phyloP scores from a whole-genome alignment of 805 yeast species.

The Metschnikowia dekortorum region DNA sequence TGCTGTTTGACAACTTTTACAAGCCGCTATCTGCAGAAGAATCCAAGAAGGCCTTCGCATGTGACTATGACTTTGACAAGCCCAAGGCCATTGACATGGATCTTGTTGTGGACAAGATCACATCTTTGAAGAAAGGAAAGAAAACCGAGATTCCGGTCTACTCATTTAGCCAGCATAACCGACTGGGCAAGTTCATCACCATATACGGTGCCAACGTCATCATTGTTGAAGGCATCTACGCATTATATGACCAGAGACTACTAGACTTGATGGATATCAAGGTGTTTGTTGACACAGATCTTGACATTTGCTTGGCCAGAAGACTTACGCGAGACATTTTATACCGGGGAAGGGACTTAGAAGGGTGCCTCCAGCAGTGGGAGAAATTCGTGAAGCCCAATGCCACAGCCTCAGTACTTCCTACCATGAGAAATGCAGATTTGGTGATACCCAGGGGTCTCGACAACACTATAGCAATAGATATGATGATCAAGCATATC shows the following conservation, averaged over 20 bases:
- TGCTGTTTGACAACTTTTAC: constrained; percentile 90
- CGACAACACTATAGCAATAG: constrained; percentile 76
- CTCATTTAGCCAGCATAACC: constrained; percentile 69
- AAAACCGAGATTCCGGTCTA: constrained; percentile 40
- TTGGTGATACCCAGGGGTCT: constrained; percentile 87
- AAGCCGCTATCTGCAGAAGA: constrained; percentile 64
- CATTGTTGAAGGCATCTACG: constrained; percentile 87
- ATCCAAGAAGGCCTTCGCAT: constrained; percentile 56
- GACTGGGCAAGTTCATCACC: constrained; percentile 60
- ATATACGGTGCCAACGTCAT: constrained; percentile 94
- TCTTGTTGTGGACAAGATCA: constrained; percentile 57
- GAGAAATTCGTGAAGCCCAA: constrained; percentile 87
- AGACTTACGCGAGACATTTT: constrained; percentile 83
- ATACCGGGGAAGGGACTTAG: constrained; percentile 78
- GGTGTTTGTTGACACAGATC: constrained; percentile 88
- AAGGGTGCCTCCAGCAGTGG: constrained; percentile 87
- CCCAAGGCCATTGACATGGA: constrained; percentile 86
- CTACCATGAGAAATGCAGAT: constrained; percentile 77
- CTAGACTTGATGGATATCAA: constrained; percentile 77
- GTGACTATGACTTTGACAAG: constrained; percentile 80
- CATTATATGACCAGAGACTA: constrained; percentile 66
- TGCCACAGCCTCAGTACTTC: constrained; percentile 68
- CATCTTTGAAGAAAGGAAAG: constrained; percentile 63
- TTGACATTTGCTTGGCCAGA: constrained; percentile 88
- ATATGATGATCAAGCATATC: constrained; percentile 74